Evolutionary conservation across 1,284 basidiomycete species (phyloP), one percentile per base, ranked within the genome.

Genomic region (Cryptococcus wingfieldii): DNA sequence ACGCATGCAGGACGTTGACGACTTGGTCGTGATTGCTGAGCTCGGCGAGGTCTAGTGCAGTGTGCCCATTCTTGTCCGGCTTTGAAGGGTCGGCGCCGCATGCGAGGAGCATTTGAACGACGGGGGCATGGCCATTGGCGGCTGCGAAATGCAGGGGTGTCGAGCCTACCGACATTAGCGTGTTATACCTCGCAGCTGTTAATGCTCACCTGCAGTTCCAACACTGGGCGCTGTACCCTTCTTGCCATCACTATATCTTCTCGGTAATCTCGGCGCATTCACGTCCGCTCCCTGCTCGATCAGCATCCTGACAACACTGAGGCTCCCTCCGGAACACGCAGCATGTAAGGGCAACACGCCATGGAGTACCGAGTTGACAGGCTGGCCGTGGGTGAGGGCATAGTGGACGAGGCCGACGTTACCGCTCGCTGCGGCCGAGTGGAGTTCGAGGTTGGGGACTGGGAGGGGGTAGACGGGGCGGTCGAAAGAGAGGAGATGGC

Each of bases 141-240:
- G 90, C 87, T 6, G 92, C 92, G 72, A 95, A 96, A 70, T 96
- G 92, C n/a, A 96, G 83, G 0, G 92, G 89, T 0, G 91, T 94
- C 1, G 90, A 90, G 18, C 90, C 90, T 76, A 69, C 3, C 13
- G 9, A 4, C 19, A 8, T 12, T 27, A 19, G 19, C 19, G 44
- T 13, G 13, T 25, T 5, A 10, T 23, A 16, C n/a, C 10, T 4
- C 37, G 12, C n/a, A 39, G 4, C 19, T 45, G 34, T 19, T 18
- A 10, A 18, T 7, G 65, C 76, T 59, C 56, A 78, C 78, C 78
- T 16, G 76, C 72, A 4, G 86, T 85, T 44, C 89, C 90, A 37
- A 90, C 84, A 64, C 72, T 86, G 79, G 66, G 86, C 78, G 69
- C 80, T 80, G 54, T 68, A 6, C 59, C 60, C 72, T 83, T 60